A percentile compares a stretch with the other conserved stretches of the same genome.
These are phyloP conservation scores for Penicillium herquei DNA, from an alignment of 495 filamentous ascomycete genomes.

Conservation along the genomic window DNA sequence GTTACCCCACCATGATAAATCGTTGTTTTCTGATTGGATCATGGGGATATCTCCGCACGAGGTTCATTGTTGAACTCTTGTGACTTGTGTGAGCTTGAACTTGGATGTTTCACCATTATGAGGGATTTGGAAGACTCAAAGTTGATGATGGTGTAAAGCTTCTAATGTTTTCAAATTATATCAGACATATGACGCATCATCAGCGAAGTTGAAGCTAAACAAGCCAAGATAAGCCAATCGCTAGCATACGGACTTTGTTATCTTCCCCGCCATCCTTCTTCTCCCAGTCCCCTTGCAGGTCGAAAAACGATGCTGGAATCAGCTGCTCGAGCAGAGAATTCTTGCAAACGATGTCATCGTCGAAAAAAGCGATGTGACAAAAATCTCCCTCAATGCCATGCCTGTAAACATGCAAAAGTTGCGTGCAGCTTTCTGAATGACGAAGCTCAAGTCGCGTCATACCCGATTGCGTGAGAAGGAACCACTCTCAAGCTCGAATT, in stretches of 20 bases:
- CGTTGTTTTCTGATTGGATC: background rate
- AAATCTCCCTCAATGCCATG: constrained; percentile 31
- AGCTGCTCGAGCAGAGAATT: constrained; percentile 19
- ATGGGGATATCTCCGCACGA: background rate
- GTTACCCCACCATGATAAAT: constrained; percentile 1
- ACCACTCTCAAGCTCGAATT: background rate
- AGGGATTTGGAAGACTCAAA: no score
- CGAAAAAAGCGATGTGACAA: constrained; percentile 41
- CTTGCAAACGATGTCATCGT: constrained; percentile 37
- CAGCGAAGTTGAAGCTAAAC: background rate
- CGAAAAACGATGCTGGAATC: constrained; percentile 7
- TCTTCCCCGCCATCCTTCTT: constrained; percentile 7
- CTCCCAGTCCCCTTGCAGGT: background rate
- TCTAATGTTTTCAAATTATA: background rate
- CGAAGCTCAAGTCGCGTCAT: constrained; percentile 33
- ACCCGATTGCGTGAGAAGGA: constrained; percentile 31
- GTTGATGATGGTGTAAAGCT: background rate
- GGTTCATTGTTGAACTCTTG: background rate
- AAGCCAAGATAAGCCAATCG: background rate
- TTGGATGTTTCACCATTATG: no score
- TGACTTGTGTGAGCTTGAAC: no score
- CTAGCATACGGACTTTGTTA: constrained; percentile 2
- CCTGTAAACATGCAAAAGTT: constrained; percentile 31
- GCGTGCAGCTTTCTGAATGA: constrained; percentile 38
- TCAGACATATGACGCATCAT: background rate